Percentiles rank a stretch among this genome's conserved stretches.
phyloP scores from a whole-genome alignment of 78 protist genomes.

The Protostelium mycophagum region DNA sequence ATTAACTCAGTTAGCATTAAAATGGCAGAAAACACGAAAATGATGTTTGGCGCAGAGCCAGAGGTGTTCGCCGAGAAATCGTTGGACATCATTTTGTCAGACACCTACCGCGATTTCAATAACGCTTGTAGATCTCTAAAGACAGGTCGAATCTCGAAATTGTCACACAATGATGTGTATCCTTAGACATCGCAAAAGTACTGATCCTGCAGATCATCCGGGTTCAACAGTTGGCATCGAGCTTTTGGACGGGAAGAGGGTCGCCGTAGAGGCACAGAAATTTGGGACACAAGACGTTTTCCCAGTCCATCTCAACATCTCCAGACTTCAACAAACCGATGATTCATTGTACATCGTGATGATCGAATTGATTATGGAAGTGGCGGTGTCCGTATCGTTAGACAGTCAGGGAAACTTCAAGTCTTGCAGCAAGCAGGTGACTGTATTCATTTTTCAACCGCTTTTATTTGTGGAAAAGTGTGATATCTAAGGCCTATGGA shows the following conservation, averaged over 20 bases:
- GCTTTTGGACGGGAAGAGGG: background rate
- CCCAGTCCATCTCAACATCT: background rate
- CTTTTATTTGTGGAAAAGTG: too few relatives aligned
- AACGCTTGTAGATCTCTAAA: background rate
- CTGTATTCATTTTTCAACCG: background rate
- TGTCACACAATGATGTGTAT: background rate
- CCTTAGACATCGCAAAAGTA: background rate
- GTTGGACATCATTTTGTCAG: background rate
- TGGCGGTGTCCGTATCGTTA: background rate
- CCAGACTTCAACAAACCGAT: background rate
- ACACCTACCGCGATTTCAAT: background rate
- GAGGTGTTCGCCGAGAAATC: background rate
- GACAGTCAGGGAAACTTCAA: background rate
- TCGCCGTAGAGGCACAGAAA: background rate
- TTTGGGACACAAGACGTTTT: background rate
- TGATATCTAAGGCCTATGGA: too few relatives aligned
- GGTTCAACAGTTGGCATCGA: background rate
- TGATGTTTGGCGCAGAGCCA: background rate
- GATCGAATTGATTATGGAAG: background rate
- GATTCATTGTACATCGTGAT: background rate
- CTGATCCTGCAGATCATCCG: background rate
- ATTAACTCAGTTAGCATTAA: background rate
- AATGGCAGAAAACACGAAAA: background rate
- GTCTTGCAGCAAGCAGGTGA: background rate
- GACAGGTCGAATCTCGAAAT: background rate